Conservation (phyloP, 345 rosid genomes). For the Eucalyptus erythrocorys region DNA sequence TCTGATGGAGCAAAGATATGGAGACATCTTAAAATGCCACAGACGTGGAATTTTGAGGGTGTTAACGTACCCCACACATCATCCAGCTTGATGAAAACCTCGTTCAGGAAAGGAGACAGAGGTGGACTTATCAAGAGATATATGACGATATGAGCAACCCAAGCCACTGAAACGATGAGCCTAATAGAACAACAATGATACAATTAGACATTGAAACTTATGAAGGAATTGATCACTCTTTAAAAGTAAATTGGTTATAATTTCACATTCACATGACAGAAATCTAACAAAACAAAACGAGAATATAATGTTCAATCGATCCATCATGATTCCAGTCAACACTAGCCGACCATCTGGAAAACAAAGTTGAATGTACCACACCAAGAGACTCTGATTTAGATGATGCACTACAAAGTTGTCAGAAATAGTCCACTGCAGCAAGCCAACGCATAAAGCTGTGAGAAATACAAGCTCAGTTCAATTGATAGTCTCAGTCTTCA, state of each 20-base stretch:
- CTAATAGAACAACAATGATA: slow-evolving; percentile 14
- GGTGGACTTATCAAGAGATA: slow-evolving; percentile 82
- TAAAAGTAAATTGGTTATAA: not conserved
- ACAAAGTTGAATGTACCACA: not conserved
- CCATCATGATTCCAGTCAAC: not conserved
- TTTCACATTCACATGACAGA: not conserved
- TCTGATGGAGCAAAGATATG: not conserved
- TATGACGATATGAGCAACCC: slow-evolving; percentile 89
- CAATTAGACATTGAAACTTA: not conserved
- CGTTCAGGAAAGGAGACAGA: slow-evolving; percentile 82
- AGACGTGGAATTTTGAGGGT: not conserved
- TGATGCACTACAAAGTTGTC: not conserved
- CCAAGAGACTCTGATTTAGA: not conserved
- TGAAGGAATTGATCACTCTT: not conserved
- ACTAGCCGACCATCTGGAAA: not conserved
- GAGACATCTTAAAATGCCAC: not conserved
- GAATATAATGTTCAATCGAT: not conserved
- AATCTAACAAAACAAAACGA: not conserved
- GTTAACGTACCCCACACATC: slow-evolving; percentile 64
- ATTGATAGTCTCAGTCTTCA: not conserved
- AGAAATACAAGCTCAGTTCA: not conserved
- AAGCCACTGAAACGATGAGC: slow-evolving; percentile 89
- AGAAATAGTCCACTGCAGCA: not conserved
- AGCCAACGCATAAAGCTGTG: not conserved
- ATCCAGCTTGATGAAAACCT: slow-evolving; percentile 97